Evolutionary conservation across 495 filamentous ascomycete species (phyloP).

Genomic region (Pyronema omphalodes): DNA sequence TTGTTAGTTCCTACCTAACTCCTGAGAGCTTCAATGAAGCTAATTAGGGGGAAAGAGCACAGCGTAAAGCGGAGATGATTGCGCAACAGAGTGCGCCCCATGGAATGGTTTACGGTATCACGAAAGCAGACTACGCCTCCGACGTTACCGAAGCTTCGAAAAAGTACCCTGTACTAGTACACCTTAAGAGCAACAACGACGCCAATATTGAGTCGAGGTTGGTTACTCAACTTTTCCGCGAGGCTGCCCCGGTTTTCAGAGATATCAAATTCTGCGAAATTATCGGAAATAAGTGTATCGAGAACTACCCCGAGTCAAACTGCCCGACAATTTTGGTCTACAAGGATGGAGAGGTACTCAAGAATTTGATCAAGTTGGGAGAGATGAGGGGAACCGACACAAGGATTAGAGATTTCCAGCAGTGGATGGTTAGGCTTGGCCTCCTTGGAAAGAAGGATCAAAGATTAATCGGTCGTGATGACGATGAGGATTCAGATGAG

Average conservation of each 20-base stretch:
- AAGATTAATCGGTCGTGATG: slow-evolving; percentile 45
- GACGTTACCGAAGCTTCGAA: slow-evolving; percentile 87
- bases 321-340: slow-evolving; percentile 90
- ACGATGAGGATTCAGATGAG: slow-evolving; percentile 34
- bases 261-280: slow-evolving; percentile 99
- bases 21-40: background rate
- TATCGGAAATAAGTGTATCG: slow-evolving; percentile 77
- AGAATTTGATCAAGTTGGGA: slow-evolving; percentile 68
- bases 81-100: slow-evolving; percentile 54
- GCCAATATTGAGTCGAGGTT: slow-evolving; percentile 70
- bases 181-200: slow-evolving; percentile 57
- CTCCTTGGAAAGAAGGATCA: slow-evolving; percentile 60
- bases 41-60: slow-evolving; percentile 35
- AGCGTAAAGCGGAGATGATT: slow-evolving; percentile 64
- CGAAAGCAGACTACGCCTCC: slow-evolving; percentile 77
- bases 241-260: slow-evolving; percentile 62
- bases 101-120: slow-evolving; percentile 79
- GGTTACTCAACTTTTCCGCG: slow-evolving; percentile 70
- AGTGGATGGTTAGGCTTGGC: slow-evolving; percentile 60
- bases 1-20: slow-evolving; percentile 29
- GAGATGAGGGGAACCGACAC: slow-evolving; percentile 56
- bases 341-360: slow-evolving; percentile 73
- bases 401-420: slow-evolving; percentile 47
- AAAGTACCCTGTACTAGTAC: slow-evolving; percentile 60
- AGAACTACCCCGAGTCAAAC: slow-evolving; percentile 85